These are phyloP conservation scores for Cladosporium austrohemisphaericum DNA, from an alignment of 2,329 filamentous ascomycete species.

Conservation along the genomic window DNA sequence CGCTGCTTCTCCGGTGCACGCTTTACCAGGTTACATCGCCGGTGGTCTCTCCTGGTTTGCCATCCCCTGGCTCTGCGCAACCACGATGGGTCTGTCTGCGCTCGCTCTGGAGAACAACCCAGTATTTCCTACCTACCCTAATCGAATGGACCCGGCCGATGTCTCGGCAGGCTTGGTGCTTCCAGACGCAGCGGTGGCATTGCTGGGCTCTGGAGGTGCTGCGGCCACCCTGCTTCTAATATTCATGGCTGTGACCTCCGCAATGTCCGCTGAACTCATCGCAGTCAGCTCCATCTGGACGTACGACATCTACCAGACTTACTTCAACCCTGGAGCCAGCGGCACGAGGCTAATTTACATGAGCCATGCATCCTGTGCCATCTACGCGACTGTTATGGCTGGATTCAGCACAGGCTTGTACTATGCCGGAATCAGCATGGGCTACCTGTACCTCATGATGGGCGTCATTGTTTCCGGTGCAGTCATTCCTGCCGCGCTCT, in stretches of 20 bases:
- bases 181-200: conserved; percentile 76
- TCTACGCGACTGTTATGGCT: conserved; percentile 75
- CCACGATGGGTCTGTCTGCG: conserved; percentile 79
- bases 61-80: conserved; percentile 85
- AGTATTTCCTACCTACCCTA: conserved; percentile 67
- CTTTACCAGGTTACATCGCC: conserved; percentile 82
- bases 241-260: conserved; percentile 87
- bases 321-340: conserved; percentile 72
- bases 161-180: conserved; percentile 80
- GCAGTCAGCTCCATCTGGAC: conserved; percentile 85
- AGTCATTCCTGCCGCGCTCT: conserved; percentile 69
- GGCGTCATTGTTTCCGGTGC: conserved; percentile 84
- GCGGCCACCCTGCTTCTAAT: conserved; percentile 74
- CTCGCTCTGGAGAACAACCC: conserved; percentile 73
- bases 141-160: conserved; percentile 68
- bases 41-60: conserved; percentile 89
- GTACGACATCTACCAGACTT: conserved; percentile 84
- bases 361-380: conserved; percentile 68
- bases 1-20: conserved; percentile 77
- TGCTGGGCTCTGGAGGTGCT: conserved; percentile 78
- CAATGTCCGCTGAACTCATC: conserved; percentile 78
- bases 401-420: conserved; percentile 25
- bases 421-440: conserved; percentile 68
- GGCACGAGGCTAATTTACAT: conserved; percentile 76
- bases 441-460: conserved; percentile 86